Conservation (phyloP, 441 rosid genomes). For the Syzygium syzygioides region DNA sequence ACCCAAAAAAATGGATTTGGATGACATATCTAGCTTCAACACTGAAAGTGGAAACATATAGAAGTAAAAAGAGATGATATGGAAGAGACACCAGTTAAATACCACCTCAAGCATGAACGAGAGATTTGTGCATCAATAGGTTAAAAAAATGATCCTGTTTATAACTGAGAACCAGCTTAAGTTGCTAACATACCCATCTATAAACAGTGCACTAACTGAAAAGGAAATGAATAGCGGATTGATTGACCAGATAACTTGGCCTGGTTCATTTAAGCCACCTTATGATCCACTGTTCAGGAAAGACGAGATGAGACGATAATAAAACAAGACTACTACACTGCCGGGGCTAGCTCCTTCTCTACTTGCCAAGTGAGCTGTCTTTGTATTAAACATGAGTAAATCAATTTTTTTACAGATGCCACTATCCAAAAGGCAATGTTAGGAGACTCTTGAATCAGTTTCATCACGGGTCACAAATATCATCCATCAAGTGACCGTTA, state of each 20-base stretch:
- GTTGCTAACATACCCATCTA: neutral
- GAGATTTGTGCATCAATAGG: neutral
- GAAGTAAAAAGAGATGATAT: neutral
- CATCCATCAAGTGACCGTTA: neutral
- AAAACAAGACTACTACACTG: neutral
- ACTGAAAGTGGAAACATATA: neutral
- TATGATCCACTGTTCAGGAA: neutral
- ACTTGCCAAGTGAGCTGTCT: neutral
- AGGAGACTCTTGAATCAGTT: neutral
- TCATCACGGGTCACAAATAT: neutral
- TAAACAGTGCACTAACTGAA: neutral
- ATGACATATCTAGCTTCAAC: neutral
- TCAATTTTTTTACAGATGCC: neutral
- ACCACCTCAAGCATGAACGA: neutral
- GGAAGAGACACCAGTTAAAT: neutral
- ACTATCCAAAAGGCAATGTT: neutral
- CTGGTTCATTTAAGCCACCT: neutral
- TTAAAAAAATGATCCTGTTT: neutral
- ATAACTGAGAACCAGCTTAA: neutral
- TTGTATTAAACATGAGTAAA: neutral
- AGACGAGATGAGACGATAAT: neutral
- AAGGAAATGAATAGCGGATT: neutral
- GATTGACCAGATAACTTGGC: neutral
- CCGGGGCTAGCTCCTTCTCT: neutral
- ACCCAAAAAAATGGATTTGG: neutral